phyloP scores from a whole-genome alignment of 768 basidiomycete genomes.

The Harrya chromipes region DNA sequence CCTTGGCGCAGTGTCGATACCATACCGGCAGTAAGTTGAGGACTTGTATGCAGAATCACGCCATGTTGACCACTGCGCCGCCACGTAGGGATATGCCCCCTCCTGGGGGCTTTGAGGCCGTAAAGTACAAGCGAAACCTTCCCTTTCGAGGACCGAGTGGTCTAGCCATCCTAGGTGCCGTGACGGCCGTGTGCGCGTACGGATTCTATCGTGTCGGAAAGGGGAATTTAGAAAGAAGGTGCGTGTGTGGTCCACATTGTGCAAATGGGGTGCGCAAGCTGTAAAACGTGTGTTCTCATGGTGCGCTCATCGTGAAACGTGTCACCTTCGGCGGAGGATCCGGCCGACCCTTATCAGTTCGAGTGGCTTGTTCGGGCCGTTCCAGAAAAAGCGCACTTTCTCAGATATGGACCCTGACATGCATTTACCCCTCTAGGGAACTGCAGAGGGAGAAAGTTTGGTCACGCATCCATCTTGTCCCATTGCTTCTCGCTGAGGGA shows the following conservation, averaged over 20 bases:
- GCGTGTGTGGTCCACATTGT: conserved; percentile 37
- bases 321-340: conserved; percentile 49
- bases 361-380: conserved; percentile 38
- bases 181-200: conserved; percentile 80
- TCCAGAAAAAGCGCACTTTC: conserved; percentile 37
- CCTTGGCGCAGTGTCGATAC: conserved; percentile 22
- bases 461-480: conserved; percentile 94
- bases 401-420: conserved; percentile 42
- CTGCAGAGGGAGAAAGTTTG: conserved; percentile 89
- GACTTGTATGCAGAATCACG: conserved; percentile 7
- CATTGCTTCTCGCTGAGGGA: conserved; percentile 86
- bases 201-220: conserved; percentile 90
- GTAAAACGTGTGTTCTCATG: conserved; percentile 58
- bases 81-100: conserved; percentile 90
- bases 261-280: conserved; percentile 51
- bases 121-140: conserved; percentile 95
- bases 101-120: conserved; percentile 82
- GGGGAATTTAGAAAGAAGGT: conserved; percentile 94
- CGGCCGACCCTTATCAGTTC: conserved; percentile 44
- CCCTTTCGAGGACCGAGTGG: conserved; percentile 87
- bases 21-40: conserved; percentile 27
- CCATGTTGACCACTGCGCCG: conserved; percentile 5
- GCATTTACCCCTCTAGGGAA: conserved; percentile 60
- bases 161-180: conserved; percentile 79
- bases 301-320: conserved; percentile 71